Conservation (phyloP, 2,329 filamentous ascomycete genomes). For the Botryotinia calthae region DNA sequence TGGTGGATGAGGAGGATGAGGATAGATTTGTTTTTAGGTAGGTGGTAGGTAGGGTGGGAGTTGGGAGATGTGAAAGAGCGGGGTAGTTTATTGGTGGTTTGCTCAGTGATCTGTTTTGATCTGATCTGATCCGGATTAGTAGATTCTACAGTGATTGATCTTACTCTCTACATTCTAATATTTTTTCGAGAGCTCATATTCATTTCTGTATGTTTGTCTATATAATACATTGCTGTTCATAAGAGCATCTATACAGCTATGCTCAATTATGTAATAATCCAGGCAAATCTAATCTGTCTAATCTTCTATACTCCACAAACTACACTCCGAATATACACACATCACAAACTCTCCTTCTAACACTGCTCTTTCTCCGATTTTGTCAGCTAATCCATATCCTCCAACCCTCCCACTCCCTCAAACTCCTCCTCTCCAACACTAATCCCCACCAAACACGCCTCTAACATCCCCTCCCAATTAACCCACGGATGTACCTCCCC, state of each 20-base stretch:
- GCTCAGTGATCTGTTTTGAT: neutral
- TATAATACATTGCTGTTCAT: neutral
- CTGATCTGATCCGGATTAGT: neutral
- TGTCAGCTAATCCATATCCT: slow-evolving; percentile 56
- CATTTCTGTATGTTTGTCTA: neutral
- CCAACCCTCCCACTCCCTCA: slow-evolving; percentile 46
- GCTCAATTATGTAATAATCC: neutral
- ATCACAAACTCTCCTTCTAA: neutral
- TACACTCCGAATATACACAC: neutral
- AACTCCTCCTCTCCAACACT: slow-evolving; percentile 55
- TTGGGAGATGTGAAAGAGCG: too few relatives aligned
- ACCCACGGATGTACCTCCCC: slow-evolving; percentile 69
- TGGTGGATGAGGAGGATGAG: slow-evolving; percentile 36
- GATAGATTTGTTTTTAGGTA: slow-evolving; percentile 32
- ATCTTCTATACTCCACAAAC: neutral
- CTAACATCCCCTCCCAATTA: slow-evolving; percentile 68
- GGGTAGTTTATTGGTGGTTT: neutral
- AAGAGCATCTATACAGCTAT: neutral
- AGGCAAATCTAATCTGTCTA: neutral
- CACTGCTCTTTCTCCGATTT: accelerated
- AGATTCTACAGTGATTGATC: neutral
- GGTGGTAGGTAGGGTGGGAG: too few relatives aligned
- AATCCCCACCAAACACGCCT: slow-evolving; percentile 61
- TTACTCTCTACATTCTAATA: neutral
- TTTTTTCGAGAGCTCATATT: neutral